Conservation (phyloP, 2,329 filamentous ascomycete species). For the Clathrospora elynae region DNA sequence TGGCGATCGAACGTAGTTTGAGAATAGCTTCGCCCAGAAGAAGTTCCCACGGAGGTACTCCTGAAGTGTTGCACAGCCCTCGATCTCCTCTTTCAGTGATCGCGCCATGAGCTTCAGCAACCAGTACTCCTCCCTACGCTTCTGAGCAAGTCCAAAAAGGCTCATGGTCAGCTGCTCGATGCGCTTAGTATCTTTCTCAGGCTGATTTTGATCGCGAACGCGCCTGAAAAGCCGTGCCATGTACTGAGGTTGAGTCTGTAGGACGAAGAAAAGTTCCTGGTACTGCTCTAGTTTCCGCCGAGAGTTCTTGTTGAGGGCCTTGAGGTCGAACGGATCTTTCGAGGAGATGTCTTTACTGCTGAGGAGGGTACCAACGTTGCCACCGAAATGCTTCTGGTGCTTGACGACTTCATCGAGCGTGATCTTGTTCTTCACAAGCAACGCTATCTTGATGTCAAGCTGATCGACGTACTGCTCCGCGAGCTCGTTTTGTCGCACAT, state of each 20-base stretch:
- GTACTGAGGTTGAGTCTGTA: constrained; percentile 96
- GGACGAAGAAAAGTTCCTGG: constrained; percentile 94
- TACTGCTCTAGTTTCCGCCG: constrained; percentile 95
- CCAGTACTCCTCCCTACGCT: constrained; percentile 95
- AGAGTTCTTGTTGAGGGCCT: constrained; percentile 96
- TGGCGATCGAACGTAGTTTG: constrained; percentile 87
- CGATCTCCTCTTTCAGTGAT: constrained; percentile 84
- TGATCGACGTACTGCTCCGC: constrained; percentile 98
- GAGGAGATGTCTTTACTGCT: constrained; percentile 88
- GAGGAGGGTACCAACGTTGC: constrained; percentile 81
- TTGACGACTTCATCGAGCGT: constrained; percentile 96
- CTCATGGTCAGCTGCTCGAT: constrained; percentile 96
- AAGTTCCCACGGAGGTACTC: constrained; percentile 89
- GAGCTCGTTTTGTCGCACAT: constrained; percentile 95
- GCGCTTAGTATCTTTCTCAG: constrained; percentile 90
- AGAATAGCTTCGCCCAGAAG: constrained; percentile 88
- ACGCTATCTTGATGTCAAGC: constrained; percentile 96
- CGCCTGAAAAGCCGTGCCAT: constrained; percentile 85
- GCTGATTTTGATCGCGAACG: constrained; percentile 78
- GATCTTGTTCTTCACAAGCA: constrained; percentile 99
- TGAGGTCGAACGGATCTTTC: constrained; percentile 91
- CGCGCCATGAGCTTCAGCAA: constrained; percentile 84
- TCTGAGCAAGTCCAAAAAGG: constrained; percentile 95
- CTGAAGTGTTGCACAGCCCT: constrained; percentile 71
- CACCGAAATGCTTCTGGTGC: constrained; percentile 94